Conservation (phyloP, 345 rosid genomes). For the Euphorbia peplus region DNA sequence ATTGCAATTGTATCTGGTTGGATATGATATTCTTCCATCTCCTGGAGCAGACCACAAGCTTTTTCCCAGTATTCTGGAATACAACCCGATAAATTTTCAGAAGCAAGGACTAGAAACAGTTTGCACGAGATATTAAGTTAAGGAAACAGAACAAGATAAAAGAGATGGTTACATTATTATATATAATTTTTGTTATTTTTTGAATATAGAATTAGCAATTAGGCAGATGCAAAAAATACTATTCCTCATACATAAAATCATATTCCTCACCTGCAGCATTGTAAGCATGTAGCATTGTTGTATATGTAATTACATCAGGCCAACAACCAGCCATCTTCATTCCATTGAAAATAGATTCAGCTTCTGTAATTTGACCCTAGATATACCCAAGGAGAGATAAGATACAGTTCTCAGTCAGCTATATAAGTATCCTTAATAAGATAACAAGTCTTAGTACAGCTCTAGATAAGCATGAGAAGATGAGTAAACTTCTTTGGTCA, state of each 20-base stretch:
- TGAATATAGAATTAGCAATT: neutral
- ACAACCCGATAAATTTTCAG: neutral
- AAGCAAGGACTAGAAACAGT: neutral
- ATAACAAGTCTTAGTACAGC: neutral
- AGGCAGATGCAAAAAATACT: neutral
- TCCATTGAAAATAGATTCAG: conserved; percentile 67
- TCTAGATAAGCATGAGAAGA: neutral
- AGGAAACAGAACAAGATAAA: neutral
- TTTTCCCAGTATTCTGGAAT: conserved; percentile 66
- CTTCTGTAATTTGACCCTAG: conserved; percentile 71
- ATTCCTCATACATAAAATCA: conserved; percentile 10
- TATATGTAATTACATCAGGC: conserved; percentile 78
- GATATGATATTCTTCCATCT: conserved; percentile 63
- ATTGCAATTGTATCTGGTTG: conserved; percentile 70
- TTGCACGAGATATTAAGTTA: neutral
- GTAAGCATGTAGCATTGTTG: conserved; percentile 75
- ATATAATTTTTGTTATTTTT: neutral
- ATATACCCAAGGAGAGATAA: conserved; percentile 2
- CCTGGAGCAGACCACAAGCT: conserved; percentile 58
- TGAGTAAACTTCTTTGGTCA: no score
- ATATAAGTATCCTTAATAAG: neutral
- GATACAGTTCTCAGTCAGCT: conserved; percentile 8
- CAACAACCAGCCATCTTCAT: conserved; percentile 67
- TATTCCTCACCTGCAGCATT: conserved; percentile 50
- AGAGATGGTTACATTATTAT: neutral